Percentiles rank a stretch among this genome's conserved stretches.
Conservation (phyloP, 1,284 basidiomycete genomes). For the Rhodotorula sp. region DNA sequence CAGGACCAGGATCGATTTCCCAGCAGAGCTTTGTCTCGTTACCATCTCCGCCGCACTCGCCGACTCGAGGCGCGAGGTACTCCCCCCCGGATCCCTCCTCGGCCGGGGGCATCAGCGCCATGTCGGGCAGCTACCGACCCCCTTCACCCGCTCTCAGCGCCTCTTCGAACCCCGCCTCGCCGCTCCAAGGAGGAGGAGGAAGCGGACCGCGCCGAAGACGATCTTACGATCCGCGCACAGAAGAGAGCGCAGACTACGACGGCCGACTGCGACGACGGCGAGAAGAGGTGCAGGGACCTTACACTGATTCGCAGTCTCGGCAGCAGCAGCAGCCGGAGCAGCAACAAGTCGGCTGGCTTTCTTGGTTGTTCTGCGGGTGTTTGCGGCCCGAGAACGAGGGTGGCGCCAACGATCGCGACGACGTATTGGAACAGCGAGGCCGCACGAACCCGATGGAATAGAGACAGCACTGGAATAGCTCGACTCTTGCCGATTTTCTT, state of each 20-base stretch:
- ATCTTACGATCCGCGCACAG: neutral
- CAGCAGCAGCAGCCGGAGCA: neutral
- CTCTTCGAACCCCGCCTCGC: neutral
- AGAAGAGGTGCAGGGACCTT: too few species aligned
- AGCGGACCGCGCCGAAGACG: neutral
- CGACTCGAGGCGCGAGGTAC: neutral
- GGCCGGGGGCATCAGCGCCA: neutral
- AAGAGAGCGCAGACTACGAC: neutral
- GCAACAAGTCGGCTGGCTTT: slow-evolving; percentile 1
- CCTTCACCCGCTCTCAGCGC: neutral
- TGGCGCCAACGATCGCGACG: neutral
- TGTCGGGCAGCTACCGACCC: neutral
- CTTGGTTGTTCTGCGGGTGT: slow-evolving; percentile 14
- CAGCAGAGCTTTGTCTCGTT: neutral
- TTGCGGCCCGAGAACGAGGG: slow-evolving; percentile 1
- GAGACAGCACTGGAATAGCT: too few species aligned
- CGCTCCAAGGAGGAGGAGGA: neutral
- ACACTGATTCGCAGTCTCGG: neutral
- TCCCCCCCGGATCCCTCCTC: neutral
- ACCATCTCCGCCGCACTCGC: neutral
- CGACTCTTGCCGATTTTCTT: too few species aligned
- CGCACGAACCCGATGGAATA: slow-evolving; percentile 12
- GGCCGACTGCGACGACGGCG: too few species aligned
- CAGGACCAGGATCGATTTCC: neutral
- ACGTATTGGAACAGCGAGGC: slow-evolving; percentile 3